Evolutionary conservation across 2,329 filamentous ascomycete genomes (phyloP), one percentile per base, ranked within the genome.

Genomic region (Fusarium zealandicum): DNA sequence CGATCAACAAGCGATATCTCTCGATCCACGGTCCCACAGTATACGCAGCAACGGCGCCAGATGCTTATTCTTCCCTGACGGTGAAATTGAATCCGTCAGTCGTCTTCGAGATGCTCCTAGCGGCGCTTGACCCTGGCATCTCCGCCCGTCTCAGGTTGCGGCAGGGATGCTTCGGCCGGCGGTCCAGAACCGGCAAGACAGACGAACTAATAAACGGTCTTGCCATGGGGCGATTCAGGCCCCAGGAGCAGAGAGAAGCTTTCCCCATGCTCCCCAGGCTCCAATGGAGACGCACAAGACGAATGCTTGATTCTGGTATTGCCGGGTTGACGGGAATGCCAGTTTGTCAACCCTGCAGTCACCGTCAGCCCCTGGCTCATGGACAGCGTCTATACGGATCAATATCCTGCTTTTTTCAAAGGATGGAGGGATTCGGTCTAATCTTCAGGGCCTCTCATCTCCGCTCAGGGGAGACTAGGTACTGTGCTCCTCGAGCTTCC

Each of bases 61-160:
- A 38, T 43, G 20, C 35, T 20, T 30, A 32, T 42, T 42, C 39
- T 33, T 48, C 52, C 53, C 61, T 51, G 36, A 46, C 64, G 64
- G 64, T 22, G 12, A 65, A 66, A 63, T 57, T 53, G 14, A n/a
- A 37, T 67, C 64, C 64, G 52, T 65, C 62, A 61, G 43, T 59
- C 52, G 27, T 45, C 38, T 36, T 47, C 17, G 33, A 48, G 31
- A 41, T 46, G 30, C 28, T 31, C 28, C 28, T 25, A 25, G 6
- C 6, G 44, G 25, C 38, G 18, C 51, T 38, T 17, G 17, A 32
- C 45, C 57, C 57, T 42, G 13, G 42, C 45, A 63, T 64, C 56
- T 66, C 64, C 64, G 61, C 50, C 27, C 48, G 64, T 67, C 64
- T 67, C 64, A 67, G 61, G 64, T 65, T 31, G 35, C 41, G 37